phyloP scores from a whole-genome alignment of 345 rosid genomes.

The Orychophragmus violaceus region DNA sequence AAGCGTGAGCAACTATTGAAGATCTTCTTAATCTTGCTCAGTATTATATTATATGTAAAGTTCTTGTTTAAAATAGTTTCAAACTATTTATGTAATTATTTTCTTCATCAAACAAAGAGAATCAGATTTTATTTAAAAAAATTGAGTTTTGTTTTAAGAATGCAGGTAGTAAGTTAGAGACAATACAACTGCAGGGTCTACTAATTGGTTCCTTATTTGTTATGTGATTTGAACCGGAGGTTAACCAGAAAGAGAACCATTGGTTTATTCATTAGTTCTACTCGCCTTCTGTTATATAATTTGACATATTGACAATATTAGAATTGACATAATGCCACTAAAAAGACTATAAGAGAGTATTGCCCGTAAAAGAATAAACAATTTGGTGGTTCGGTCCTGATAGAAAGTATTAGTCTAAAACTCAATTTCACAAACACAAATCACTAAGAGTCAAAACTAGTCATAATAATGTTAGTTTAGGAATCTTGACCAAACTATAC shows the following conservation, averaged over 20 bases:
- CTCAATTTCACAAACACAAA: background rate
- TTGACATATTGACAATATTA: background rate
- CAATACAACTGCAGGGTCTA: background rate
- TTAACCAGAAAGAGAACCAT: background rate
- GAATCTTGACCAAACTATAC: background rate
- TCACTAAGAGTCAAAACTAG: background rate
- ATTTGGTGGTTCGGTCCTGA: background rate
- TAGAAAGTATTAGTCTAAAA: background rate
- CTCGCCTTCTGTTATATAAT: background rate
- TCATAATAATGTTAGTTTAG: background rate
- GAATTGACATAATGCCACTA: background rate
- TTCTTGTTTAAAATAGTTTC: background rate
- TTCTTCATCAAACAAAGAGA: background rate
- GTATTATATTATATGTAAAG: background rate
- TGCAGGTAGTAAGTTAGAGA: background rate
- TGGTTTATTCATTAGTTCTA: background rate
- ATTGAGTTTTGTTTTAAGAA: background rate
- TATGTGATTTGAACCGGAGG: background rate
- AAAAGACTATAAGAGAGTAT: background rate
- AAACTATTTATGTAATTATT: background rate
- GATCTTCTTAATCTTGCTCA: background rate
- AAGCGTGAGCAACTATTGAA: background rate
- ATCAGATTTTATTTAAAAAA: background rate
- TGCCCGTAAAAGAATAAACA: background rate
- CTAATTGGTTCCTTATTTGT: background rate